Conservation (phyloP, 2,329 filamentous ascomycete genomes). For the Didymella segeticola region DNA sequence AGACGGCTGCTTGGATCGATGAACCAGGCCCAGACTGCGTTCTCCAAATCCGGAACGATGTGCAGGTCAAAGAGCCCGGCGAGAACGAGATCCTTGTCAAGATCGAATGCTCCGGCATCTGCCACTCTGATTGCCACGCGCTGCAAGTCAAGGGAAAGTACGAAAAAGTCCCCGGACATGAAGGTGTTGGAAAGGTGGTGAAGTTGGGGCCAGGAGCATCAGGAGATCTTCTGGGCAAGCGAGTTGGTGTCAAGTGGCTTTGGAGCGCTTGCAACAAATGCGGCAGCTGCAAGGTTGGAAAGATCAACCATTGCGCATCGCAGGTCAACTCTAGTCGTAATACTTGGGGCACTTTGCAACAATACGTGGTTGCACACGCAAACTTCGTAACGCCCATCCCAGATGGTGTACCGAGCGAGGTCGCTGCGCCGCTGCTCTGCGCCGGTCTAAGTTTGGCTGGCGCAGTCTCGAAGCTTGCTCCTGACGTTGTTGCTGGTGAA, state of each 20-base stretch:
- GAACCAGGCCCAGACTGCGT: slow-evolving; percentile 44
- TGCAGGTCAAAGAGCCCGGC: slow-evolving; percentile 48
- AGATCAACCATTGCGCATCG: slow-evolving; percentile 51
- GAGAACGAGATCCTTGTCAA: slow-evolving; percentile 55
- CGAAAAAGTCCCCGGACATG: slow-evolving; percentile 57
- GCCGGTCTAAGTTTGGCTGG: slow-evolving; percentile 70
- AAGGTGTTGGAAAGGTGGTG: slow-evolving; percentile 55
- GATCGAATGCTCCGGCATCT: slow-evolving; percentile 56
- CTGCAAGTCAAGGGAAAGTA: slow-evolving; percentile 53
- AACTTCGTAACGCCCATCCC: slow-evolving; percentile 44
- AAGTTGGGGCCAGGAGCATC: slow-evolving; percentile 40
- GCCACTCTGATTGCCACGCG: slow-evolving; percentile 57
- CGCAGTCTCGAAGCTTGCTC: slow-evolving; percentile 83
- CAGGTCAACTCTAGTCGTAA: slow-evolving; percentile 53
- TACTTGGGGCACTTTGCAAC: slow-evolving; percentile 46
- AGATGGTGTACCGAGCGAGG: slow-evolving; percentile 46
- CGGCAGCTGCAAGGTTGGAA: slow-evolving; percentile 43
- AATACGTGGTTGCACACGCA: slow-evolving; percentile 44
- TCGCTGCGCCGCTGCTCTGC: slow-evolving; percentile 46
- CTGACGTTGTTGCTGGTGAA: slow-evolving; percentile 73
- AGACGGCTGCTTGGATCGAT: slow-evolving; percentile 49
- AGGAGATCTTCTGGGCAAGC: slow-evolving; percentile 36
- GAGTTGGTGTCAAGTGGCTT: slow-evolving; percentile 56
- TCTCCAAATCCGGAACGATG: slow-evolving; percentile 45
- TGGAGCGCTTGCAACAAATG: slow-evolving; percentile 53